Evolutionary conservation across 345 rosid genomes (phyloP), one percentile per base, ranked within the genome.

Genomic region (Hypericum androsaemum): DNA sequence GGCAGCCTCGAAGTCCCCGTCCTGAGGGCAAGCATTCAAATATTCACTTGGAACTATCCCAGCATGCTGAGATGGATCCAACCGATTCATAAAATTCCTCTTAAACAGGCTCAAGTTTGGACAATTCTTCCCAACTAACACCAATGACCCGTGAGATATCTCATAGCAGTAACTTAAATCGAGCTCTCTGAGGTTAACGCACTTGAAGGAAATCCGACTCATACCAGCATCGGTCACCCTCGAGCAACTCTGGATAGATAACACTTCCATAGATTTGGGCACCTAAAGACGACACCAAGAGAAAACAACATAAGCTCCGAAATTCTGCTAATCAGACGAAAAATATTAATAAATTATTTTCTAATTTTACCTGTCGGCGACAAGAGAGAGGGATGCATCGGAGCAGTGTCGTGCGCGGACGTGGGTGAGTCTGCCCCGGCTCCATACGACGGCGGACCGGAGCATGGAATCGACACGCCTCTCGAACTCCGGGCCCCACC

Each of bases 111-210:
- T 77, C 43, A 90, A 78, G 58, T 79, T 77, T 0, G 77, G 80
- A 64, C 92, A 84, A 65, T 82, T 90, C 46, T 75, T 68, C 22
- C 96, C 98, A 0, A 84, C 59, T 57, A 79, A 47, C 42, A 53
- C 68, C 14, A 90, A 69, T 37, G 92, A 73, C 41, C 80, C 81
- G 55, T 74, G 74, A 57, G 98, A 86, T 43, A 90, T 71, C 63
- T 84, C 87, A 43, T 79, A 77, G 71, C 98, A 87, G 71, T 73
- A 74, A 73, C 95, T 89, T 45, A 89, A 70, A 47, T 90, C 87
- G 8, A 86, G 70, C 39, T 84, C 96, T 40, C 51, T 68, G 8
- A 87, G 73, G 60, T 64, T 74, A 56, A 66, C 42, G 59, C 92
- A 87, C 1, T 72, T 70, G 49, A 68, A 70, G 2, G 96, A 85